Evolutionary conservation across 2,329 filamentous ascomycete species (phyloP).

Genomic region (Aspergillus alliaceus): DNA sequence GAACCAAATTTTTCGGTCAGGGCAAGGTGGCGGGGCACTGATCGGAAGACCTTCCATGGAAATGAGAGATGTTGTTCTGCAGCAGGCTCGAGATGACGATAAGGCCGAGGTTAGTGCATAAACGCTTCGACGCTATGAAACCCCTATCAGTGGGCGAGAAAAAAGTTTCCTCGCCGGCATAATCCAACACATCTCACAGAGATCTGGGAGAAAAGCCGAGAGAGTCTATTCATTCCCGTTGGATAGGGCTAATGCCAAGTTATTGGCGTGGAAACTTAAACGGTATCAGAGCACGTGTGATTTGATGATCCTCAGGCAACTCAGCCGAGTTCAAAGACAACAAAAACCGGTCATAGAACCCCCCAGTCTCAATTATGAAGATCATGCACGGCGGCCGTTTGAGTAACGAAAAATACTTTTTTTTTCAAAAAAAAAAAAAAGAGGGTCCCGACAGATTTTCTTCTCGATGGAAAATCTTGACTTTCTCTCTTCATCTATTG

Average conservation of each 20-base stretch:
- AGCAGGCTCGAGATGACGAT: not conserved
- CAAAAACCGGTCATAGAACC: not conserved
- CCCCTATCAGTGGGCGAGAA: not conserved
- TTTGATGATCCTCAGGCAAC: conserved; percentile 6
- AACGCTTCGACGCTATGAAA: not conserved
- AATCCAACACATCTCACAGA: not conserved
- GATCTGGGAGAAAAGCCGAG: not conserved
- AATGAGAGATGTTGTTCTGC: not conserved
- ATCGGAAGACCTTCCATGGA: conserved; percentile 7
- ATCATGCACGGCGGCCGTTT: not conserved
- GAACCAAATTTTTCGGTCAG: not conserved
- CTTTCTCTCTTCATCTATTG: not conserved
- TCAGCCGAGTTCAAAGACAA: conserved; percentile 6
- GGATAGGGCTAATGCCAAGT: not conserved
- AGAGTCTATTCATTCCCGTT: not conserved
- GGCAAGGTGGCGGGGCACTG: not conserved
- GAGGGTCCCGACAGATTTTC: no score
- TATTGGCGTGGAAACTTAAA: not conserved
- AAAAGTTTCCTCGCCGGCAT: not conserved
- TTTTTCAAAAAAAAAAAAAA: not conserved
- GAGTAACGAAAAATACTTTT: not conserved
- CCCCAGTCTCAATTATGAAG: not conserved
- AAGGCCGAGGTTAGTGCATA: not conserved
- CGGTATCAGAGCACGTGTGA: not conserved
- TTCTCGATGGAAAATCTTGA: not conserved